These are phyloP conservation scores for Teunomyces panamensis DNA, from an alignment of 805 yeast species.

Conservation along the genomic window DNA sequence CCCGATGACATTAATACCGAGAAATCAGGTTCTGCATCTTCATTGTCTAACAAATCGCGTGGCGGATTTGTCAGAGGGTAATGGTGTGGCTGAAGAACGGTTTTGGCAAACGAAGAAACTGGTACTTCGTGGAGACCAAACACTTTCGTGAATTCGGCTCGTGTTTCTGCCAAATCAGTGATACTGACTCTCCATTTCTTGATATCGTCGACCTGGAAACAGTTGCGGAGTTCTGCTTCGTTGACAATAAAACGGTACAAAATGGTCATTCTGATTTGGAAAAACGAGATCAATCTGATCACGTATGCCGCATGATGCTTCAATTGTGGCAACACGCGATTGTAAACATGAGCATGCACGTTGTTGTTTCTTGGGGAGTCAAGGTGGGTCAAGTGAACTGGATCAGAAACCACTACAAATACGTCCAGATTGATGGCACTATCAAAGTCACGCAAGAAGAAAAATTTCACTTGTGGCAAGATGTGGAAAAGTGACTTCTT, in stretches of 20 bases:
- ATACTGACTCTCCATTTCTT: slow-evolving; percentile 27
- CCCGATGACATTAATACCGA: not conserved
- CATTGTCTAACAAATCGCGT: not conserved
- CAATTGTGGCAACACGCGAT: slow-evolving; percentile 12
- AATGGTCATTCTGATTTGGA: slow-evolving; percentile 24
- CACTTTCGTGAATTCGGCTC: slow-evolving; percentile 20
- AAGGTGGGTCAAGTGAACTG: slow-evolving; percentile 7
- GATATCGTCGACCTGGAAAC: slow-evolving; percentile 17
- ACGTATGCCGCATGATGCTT: slow-evolving; percentile 26
- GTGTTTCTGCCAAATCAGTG: slow-evolving; percentile 19
- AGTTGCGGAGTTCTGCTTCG: slow-evolving; percentile 13
- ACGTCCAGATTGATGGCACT: slow-evolving; percentile 40
- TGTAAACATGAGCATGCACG: slow-evolving; percentile 15
- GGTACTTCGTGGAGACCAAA: slow-evolving; percentile 24
- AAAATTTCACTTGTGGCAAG: slow-evolving; percentile 40
- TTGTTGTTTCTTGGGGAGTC: not conserved
- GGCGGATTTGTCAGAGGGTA: slow-evolving; percentile 7
- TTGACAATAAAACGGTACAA: slow-evolving; percentile 30
- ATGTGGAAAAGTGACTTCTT: slow-evolving; percentile 33
- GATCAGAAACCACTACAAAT: slow-evolving; percentile 20
- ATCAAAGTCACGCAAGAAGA: slow-evolving; percentile 39
- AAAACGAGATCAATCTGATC: slow-evolving; percentile 28
- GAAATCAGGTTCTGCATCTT: not conserved
- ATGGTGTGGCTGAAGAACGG: slow-evolving; percentile 7
- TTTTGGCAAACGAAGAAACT: slow-evolving; percentile 11